phyloP scores from a whole-genome alignment of 371 early-diverging fungal genomes.

The Apophysomyces ossiformis region DNA sequence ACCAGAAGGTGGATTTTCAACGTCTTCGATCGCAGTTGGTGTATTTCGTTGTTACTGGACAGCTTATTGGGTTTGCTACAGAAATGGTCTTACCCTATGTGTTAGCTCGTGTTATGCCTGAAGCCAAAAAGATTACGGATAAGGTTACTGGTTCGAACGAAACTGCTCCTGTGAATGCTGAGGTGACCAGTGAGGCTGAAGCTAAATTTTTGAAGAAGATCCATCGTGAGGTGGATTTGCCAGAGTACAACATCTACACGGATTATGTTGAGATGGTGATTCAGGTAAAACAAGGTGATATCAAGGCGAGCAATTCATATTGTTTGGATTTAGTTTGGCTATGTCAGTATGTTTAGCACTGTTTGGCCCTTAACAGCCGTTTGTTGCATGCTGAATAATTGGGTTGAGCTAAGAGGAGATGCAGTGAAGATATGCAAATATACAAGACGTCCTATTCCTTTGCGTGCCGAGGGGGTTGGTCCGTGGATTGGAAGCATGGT shows the following conservation, averaged over 20 bases:
- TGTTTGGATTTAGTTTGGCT: slow-evolving; percentile 69
- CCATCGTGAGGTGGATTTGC: slow-evolving; percentile 59
- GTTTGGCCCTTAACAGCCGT: slow-evolving; percentile 86
- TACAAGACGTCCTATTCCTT: slow-evolving; percentile 79
- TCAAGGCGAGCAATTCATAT: neutral
- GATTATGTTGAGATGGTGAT: slow-evolving; percentile 93
- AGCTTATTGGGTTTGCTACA: slow-evolving; percentile 74
- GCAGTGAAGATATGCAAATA: slow-evolving; percentile 86
- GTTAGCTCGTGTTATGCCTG: slow-evolving; percentile 45
- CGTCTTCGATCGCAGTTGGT: slow-evolving; percentile 71
- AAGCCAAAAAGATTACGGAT: slow-evolving; percentile 42
- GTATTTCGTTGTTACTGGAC: slow-evolving; percentile 87
- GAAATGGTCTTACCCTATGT: slow-evolving; percentile 78
- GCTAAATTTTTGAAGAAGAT: slow-evolving; percentile 52
- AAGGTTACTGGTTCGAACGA: slow-evolving; percentile 26
- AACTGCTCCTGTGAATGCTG: neutral
- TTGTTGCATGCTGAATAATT: slow-evolving; percentile 83
- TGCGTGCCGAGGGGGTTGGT: slow-evolving; percentile 81
- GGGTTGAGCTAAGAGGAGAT: slow-evolving; percentile 87
- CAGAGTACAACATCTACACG: slow-evolving; percentile 80
- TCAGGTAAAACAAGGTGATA: slow-evolving; percentile 60
- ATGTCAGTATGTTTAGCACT: slow-evolving; percentile 84
- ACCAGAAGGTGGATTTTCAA: slow-evolving; percentile 58
- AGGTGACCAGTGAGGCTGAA: slow-evolving; percentile 13
- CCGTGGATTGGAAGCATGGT: slow-evolving; percentile 84